Evolutionary conservation across 331 rosid species (phyloP).

Genomic region (Prunus yedoensis): DNA sequence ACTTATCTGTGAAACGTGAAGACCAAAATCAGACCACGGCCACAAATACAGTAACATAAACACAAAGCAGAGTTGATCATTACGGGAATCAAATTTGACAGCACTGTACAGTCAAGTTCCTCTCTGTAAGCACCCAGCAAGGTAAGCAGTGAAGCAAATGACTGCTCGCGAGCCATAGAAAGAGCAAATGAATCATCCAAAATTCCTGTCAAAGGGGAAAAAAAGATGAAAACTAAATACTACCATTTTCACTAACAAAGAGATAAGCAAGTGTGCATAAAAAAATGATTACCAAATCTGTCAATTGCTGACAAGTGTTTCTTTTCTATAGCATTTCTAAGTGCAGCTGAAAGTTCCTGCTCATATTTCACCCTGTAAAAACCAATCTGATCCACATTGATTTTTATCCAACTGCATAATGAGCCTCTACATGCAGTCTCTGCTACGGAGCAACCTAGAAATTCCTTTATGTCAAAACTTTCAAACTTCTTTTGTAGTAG

Average conservation of each 20-base stretch:
- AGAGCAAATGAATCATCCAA: conserved; percentile 56
- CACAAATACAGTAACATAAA: background rate
- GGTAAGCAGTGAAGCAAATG: conserved; percentile 40
- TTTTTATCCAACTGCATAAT: conserved; percentile 37
- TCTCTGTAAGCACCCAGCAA: conserved; percentile 43
- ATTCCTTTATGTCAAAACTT: conserved; percentile 30
- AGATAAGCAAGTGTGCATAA: background rate
- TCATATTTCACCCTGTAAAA: conserved; percentile 61
- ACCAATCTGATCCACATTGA: conserved; percentile 51
- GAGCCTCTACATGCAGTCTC: background rate
- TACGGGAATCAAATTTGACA: conserved; percentile 30
- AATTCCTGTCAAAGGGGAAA: conserved; percentile 36
- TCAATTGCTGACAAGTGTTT: conserved; percentile 38
- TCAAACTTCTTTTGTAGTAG: conserved; percentile 31
- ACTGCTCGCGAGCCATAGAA: conserved; percentile 41
- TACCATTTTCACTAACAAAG: background rate
- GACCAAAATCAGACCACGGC: conserved; percentile 14
- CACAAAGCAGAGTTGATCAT: conserved; percentile 7
- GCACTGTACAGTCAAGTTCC: no score
- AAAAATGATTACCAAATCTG: conserved; percentile 37
- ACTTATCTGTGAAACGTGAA: conserved; percentile 27
- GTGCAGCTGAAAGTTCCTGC: conserved; percentile 37
- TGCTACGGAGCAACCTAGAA: conserved; percentile 28
- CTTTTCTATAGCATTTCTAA: conserved; percentile 39
- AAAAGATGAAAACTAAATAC: background rate